Evolutionary conservation across 768 basidiomycete genomes (phyloP), one percentile per base, ranked within the genome.

Genomic region (Tulasnella sp.): DNA sequence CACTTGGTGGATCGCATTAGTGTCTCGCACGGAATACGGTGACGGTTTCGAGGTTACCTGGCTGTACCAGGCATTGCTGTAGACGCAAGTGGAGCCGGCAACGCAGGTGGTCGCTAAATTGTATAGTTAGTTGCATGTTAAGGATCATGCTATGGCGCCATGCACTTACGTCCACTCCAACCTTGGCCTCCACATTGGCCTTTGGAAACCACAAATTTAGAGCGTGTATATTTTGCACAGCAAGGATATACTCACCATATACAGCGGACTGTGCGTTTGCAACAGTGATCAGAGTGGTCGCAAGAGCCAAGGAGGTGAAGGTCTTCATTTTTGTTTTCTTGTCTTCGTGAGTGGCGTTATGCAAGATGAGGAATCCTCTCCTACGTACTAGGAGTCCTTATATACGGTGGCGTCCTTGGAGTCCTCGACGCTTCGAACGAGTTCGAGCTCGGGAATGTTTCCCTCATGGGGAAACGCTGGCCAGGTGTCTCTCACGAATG

Each of bases 41-140:
- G 54, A 17, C 22, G 2, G 39, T 69, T 36, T 22, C 14, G 11
- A 37, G 64, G 25, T 22, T 34, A 69, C 68, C 68, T 89, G 88
- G 1, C 87, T 88, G 79, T 88, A 87, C 78, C 85, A 87, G 73
- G 83, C 80, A 77, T 84, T 87, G 72, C 78, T 83, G 54, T 81
- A 81, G 0, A 83, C 85, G 79, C 86, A 87, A 15, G 81, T 83
- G 74, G 85, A 86, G 8, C 86, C 86, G 29, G 84, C 72, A 22
- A 85, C 82, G 77, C 86, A 87, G 9, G 71, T 72, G 22, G 71
- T 72, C 2, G 68, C 68, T 58, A 22, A 9, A 58, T n/a, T 2
- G n/a, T n/a, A n/a, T 7, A 11, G 25, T 29, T 29, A 58, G 8
- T n/a, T 29, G n/a, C 3, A 29, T 11, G 11, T 2, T n/a, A 25